These are phyloP conservation scores for Schoenoplectus tabernaemontani DNA, from an alignment of 202 grass and related monocot species.

Conservation along the genomic window DNA sequence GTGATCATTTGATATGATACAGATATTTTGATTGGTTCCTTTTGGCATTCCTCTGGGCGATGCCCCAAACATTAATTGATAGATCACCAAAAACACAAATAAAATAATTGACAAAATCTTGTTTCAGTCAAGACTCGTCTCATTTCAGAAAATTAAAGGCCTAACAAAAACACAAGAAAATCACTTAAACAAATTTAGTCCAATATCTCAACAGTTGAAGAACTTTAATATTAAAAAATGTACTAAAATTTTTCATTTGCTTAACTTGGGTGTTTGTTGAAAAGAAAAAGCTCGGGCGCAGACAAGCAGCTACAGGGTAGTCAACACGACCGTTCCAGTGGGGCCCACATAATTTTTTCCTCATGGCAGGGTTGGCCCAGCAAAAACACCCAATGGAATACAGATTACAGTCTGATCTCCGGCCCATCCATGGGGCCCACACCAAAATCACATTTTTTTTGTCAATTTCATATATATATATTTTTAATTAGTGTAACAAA, in stretches of 20 bases:
- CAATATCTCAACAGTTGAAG: not conserved
- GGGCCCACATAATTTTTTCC: not conserved
- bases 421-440: not conserved
- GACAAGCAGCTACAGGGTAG: not conserved
- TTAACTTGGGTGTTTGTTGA: no score
- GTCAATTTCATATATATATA: no score
- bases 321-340: conserved; percentile 14
- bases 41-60: not conserved
- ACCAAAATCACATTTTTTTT: no score
- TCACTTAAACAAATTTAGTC: not conserved
- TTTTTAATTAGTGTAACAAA: not conserved
- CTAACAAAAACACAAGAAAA: not conserved
- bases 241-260: no score
- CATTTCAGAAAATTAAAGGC: not conserved
- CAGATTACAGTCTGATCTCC: not conserved
- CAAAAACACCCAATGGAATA: no score
- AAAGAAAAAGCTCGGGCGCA: no score
- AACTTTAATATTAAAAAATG: no score
- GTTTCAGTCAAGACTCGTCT: not conserved
- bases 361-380: not conserved
- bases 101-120: not conserved
- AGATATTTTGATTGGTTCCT: not conserved
- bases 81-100: not conserved
- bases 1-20: not conserved
- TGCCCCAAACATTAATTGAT: not conserved